Base-by-base conservation (phyloP, 1,139 yeast genomes). In the Casaregolazyma suthepensis region DNA sequence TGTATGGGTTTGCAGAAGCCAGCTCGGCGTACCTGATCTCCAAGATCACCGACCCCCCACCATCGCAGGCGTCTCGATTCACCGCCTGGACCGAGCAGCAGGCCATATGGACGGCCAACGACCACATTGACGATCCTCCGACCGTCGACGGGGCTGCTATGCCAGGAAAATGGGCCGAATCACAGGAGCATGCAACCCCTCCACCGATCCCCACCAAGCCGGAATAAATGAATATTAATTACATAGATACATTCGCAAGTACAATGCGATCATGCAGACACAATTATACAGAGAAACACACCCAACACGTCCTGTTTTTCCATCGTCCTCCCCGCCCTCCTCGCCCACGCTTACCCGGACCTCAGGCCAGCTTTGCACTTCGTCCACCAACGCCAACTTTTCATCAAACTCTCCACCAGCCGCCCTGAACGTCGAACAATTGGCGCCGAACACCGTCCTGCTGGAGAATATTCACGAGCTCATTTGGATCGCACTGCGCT, bases 1-100 rank as follows among this genome's bases (percentile, higher is more conserved):
- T 75, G n/a, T 79, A 79, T 58, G 80, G 81, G n/a, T 65, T 80
- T 53, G 84, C 83, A 2, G 79, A 80, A 61, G 74, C 81, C 5
- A 74, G 78, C 43, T 72, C 79, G 35, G 85, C 84, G 0, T 80
- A 78, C 58, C 68, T 82, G 49, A 66, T 82, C 45, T 77, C 84
- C 7, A 79, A 79, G 61, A 70, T 82, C 13, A 71, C 82, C 1
- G 82, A 79, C 50, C 77, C 79, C 0, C 76, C 80, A 1, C 85
- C 85, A 3, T 58, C 61, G 19, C 64, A 61, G 46, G 55, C 60
- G 6, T 52, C 50, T 40, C 52, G 57, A 42, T 51, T 64, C 51
- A 45, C 52, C 26, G 53, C 53, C 12, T 65, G 68, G 68, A 61
- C 63, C 10, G 65, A 60, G 31, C 47, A 48, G 9, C 68, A 67